Base-by-base conservation (phyloP, 371 early-diverging fungal genomes). In the Coemansia sp. region DNA sequence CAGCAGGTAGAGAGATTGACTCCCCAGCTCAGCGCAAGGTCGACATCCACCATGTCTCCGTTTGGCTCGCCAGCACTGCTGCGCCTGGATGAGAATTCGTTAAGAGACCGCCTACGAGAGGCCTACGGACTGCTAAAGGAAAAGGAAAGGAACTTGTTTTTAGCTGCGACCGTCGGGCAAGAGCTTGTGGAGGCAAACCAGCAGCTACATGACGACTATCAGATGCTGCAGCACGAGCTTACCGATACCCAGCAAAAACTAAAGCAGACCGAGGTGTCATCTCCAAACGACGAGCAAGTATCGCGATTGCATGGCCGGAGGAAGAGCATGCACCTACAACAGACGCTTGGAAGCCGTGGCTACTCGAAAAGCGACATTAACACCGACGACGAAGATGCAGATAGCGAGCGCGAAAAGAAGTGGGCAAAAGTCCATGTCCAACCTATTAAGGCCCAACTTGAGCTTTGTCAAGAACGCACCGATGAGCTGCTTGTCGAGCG, bases 171-270 rank as follows among this genome's bases (percentile, higher is more conserved):
- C 4, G 68, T 72, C 3, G 76, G 76, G 5, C 76, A 76, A 53
- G 76, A 76, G 62, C 74, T 76, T 6, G 61, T 76, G 1, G 72
- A 76, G 48, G 60, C 76, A n/a, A 76, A 76, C 54, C 73, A 71
- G 55, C 72, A 72, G 50, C 64, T 76, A 26, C 72, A 76, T 45
- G 54, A 64, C 40, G 45, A 48, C 63, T 68, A 68, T 26, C 61
- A 67, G 24, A 11, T 27, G 24, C 48, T 72, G 39, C 67, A 61
- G 42, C 42, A 13, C 10, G 72, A 76, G 54, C 68, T 67, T 52
- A 54, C 55, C 11, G 61, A 59, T 5, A n/a, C 63, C 2, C 71
- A 59, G 13, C 26, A 34, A 16, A 67, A 48, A 48, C 53, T 67
- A 3, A 62, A 21, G 11, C 57, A 34, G 29, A 18, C 31, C 14